These are phyloP conservation scores for Solanum paucissectum DNA, from an alignment of 257 asterid species.

Conservation along the genomic window DNA sequence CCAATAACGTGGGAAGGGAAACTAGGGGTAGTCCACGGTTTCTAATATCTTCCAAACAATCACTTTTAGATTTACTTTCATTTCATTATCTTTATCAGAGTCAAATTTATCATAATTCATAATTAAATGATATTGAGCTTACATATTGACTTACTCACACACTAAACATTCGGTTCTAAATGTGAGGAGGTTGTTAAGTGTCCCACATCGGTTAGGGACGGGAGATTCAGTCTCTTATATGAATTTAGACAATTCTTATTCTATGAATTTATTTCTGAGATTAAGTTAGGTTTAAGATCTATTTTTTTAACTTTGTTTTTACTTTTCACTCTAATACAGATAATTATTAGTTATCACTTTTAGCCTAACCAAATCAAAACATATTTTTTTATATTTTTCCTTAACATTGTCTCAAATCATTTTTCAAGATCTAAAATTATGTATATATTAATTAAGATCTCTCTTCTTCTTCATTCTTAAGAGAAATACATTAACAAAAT, in stretches of 20 bases:
- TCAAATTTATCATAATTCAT: neutral
- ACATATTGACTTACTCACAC: neutral
- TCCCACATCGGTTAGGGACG: neutral
- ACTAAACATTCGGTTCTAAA: too few relatives aligned
- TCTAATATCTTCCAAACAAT: neutral
- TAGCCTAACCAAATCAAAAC: neutral
- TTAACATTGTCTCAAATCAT: neutral
- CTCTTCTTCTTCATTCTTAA: neutral
- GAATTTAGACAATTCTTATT: too few relatives aligned
- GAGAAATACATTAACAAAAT: fast-evolving
- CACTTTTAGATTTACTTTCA: neutral
- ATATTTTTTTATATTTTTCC: neutral
- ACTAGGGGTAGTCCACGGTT: neutral
- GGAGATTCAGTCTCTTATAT: too few relatives aligned
- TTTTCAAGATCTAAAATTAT: too few relatives aligned
- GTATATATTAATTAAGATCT: neutral
- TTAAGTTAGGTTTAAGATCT: too few relatives aligned
- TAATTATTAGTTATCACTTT: too few relatives aligned
- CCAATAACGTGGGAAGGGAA: neutral
- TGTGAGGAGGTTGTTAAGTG: neutral
- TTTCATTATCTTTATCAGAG: neutral
- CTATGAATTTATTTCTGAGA: too few relatives aligned
- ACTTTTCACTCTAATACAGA: neutral
- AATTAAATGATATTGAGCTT: too few relatives aligned
- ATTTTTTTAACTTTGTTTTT: too few relatives aligned